Evolutionary conservation across 2,329 filamentous ascomycete genomes (phyloP), one percentile per base, ranked within the genome.

Genomic region (Diaporthe sp.): DNA sequence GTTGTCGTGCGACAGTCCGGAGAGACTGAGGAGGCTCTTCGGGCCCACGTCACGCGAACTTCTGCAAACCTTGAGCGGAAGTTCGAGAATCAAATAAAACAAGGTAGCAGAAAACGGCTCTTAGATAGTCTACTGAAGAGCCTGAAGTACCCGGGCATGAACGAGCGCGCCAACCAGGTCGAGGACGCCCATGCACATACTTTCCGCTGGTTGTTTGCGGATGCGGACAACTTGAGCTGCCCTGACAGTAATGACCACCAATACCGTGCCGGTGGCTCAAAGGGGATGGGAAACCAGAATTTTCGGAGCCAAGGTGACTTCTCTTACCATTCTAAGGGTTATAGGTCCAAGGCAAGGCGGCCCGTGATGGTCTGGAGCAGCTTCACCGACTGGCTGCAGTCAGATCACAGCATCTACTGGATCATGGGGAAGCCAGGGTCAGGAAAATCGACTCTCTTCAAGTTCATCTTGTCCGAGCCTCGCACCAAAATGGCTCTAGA

Each of bases 381-480:
- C 10, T 67, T 67, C 3, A 67, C 25, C 19, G 44, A 67, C 28
- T 73, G 57, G 71, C 31, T 73, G 1, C 39, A 67, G 22, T 67
- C 71, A 5, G 2, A 53, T 17, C 44, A 4, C 6, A 53, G 17
- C 1, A 9, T 74, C 0, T 84, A 81, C 71, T 84, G 81, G 78
- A 79, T 84, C 25, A 78, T 76, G 22, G 82, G 82, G 0, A 84
- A 83, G 65, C 78, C 81, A 0, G 83, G 81, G 0, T 80, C 82
- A 0, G 82, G 83, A 0, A 84, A 84, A 61, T 81, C 78, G 9
- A 83, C 80, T 0, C 68, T 84, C 9, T 77, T 82, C 53, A 83
- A 81, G 42, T 83, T 79, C 42, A 67, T 84, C 12, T 12, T 77
- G 2, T 42, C 74, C 0, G 59, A 79, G 17, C 22, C 53, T 6